A percentile compares a stretch with the other conserved stretches of the same genome.
These are phyloP conservation scores for Suillus subluteus DNA, from an alignment of 768 basidiomycete species.

Conservation along the genomic window DNA sequence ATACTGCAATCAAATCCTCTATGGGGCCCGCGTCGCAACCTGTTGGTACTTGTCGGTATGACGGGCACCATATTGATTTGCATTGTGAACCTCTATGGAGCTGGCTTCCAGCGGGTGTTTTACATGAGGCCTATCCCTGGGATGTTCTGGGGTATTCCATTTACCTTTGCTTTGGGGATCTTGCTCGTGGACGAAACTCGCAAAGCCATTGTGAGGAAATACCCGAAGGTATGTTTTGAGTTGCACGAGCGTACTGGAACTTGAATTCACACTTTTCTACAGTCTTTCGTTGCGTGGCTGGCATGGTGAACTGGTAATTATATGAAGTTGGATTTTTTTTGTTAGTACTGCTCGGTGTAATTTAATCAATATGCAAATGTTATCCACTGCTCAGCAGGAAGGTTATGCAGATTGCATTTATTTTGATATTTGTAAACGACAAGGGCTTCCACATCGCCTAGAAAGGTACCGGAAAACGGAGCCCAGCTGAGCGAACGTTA, in stretches of 20 bases:
- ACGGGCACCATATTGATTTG: conserved; percentile 34
- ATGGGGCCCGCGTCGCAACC: conserved; percentile 44
- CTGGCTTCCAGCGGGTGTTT: conserved; percentile 26
- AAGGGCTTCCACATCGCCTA: too few relatives aligned
- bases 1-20: conserved; percentile 29
- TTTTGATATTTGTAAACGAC: neutral
- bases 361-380: neutral
- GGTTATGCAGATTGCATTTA: neutral
- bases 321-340: neutral
- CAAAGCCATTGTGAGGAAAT: conserved; percentile 40
- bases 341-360: neutral
- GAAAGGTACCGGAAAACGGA: too few relatives aligned
- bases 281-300: conserved; percentile 32
- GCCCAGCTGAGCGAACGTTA: too few relatives aligned
- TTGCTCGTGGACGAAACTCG: conserved; percentile 41
- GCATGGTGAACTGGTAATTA: conserved; percentile 23
- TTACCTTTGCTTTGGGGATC: conserved; percentile 40
- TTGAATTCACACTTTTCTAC: neutral
- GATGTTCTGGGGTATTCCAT: conserved; percentile 45
- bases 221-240: conserved; percentile 32
- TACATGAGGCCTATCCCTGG: conserved; percentile 37
- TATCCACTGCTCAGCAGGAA: neutral
- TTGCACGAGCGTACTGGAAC: neutral
- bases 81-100: conserved; percentile 40
- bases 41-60: conserved; percentile 38